These are phyloP conservation scores for Candida glucosophila DNA, from an alignment of 1,139 yeast species.

Conservation along the genomic window DNA sequence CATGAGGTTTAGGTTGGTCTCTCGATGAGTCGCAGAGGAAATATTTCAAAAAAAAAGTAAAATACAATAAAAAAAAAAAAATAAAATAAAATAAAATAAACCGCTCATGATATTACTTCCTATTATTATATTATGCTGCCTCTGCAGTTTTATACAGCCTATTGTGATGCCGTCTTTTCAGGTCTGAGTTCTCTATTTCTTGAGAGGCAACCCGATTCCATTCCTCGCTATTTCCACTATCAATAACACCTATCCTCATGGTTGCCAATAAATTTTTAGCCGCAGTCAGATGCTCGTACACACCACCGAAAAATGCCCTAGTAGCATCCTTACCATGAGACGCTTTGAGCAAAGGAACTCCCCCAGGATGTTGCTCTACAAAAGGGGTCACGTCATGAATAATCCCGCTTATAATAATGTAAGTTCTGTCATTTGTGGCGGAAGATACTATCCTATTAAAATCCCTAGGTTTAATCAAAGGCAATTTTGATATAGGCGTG, in stretches of 20 bases:
- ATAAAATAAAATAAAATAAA: no score
- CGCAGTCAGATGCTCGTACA: conserved; percentile 66
- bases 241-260: conserved; percentile 64
- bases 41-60: no score
- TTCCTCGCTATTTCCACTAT: conserved; percentile 69
- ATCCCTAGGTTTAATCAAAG: conserved; percentile 1
- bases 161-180: conserved; percentile 11
- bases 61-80: no score
- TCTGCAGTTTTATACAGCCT: conserved; percentile 32
- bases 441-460: conserved; percentile 24
- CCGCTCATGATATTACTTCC: no score
- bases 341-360: conserved; percentile 48
- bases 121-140: conserved; percentile 40
- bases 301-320: conserved; percentile 66
- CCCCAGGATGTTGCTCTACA: conserved; percentile 69
- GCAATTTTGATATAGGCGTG: conserved; percentile 47
- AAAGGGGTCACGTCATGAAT: conserved; percentile 71
- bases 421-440: conserved; percentile 28
- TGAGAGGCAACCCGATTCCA: conserved; percentile 53
- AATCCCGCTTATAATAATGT: conserved; percentile 43
- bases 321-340: conserved; percentile 70
- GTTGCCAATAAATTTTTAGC: conserved; percentile 65
- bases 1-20: no score
- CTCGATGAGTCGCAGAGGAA: no score
- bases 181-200: conserved; percentile 30